phyloP scores from a whole-genome alignment of 148 eudicot genomes.

The Silene latifolia region DNA sequence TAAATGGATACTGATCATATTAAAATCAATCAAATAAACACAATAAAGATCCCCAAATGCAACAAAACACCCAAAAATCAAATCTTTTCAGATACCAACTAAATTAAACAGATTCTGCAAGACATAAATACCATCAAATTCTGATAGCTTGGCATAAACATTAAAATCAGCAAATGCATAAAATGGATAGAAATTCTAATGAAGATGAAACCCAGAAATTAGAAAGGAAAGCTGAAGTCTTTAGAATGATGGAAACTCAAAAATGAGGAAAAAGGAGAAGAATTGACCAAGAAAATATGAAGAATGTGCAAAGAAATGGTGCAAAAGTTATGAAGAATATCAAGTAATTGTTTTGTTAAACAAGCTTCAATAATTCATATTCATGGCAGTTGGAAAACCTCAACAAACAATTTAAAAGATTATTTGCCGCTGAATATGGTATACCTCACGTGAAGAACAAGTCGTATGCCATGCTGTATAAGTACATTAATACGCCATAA shows the following conservation, averaged over 20 bases:
- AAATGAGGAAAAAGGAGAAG: not conserved
- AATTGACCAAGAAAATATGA: conserved; percentile 7
- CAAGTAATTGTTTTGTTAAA: not conserved
- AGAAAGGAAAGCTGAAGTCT: not conserved
- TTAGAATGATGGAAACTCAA: conserved; percentile 2
- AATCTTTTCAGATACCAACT: conserved; percentile 18
- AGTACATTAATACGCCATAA: too few species aligned
- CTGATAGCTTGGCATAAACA: not conserved
- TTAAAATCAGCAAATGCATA: not conserved
- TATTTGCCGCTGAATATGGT: conserved; percentile 13
- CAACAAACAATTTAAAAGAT: not conserved
- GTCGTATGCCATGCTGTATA: not conserved
- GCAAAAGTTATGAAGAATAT: not conserved
- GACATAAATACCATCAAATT: conserved; percentile 14
- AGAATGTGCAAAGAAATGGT: not conserved
- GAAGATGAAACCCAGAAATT: not conserved
- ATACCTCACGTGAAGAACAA: conserved; percentile 4
- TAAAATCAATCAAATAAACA: not conserved
- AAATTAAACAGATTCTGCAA: conserved; percentile 11
- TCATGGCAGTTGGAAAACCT: conserved; percentile 14
- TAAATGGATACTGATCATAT: not conserved
- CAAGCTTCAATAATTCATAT: not conserved
- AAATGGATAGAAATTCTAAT: not conserved
- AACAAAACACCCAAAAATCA: conserved; percentile 11
- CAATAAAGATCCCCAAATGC: conserved; percentile 6